Evolutionary conservation across 768 basidiomycete species (phyloP).

Genomic region (Suillus discolor): DNA sequence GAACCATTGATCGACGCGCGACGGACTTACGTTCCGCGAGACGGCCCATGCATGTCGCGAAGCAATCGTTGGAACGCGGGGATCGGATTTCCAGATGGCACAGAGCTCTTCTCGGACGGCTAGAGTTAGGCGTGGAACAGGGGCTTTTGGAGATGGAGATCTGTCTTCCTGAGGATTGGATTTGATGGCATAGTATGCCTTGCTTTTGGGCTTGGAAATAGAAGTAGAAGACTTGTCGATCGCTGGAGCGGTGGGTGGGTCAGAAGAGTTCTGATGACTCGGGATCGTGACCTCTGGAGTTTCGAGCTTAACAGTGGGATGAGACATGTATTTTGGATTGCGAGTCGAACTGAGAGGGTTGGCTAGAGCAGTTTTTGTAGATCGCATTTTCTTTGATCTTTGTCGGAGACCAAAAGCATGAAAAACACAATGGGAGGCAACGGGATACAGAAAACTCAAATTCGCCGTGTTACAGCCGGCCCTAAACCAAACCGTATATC

Average conservation of each 20-base stretch:
- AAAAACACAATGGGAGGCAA: neutral
- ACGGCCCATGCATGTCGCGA: constrained; percentile 31
- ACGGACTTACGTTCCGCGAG: constrained; percentile 22
- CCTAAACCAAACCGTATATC: constrained; percentile 2
- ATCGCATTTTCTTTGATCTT: neutral
- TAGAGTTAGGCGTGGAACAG: neutral
- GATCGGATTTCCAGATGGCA: constrained; percentile 31
- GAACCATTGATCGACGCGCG: constrained; percentile 30
- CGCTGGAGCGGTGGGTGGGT: neutral
- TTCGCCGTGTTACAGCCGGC: neutral
- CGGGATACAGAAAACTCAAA: neutral
- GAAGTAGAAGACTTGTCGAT: neutral
- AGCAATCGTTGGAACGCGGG: constrained; percentile 29
- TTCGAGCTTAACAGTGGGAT: neutral
- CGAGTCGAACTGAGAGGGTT: too few species aligned
- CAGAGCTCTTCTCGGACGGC: constrained; percentile 27
- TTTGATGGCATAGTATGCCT: constrained; percentile 4
- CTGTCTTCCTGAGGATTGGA: neutral
- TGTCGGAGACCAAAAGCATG: neutral
- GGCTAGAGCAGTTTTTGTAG: too few species aligned
- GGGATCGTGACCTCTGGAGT: neutral
- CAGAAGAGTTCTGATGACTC: neutral
- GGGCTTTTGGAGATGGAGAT: neutral
- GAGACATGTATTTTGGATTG: too few species aligned
- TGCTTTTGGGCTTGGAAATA: neutral